Evolutionary conservation across 345 rosid species (phyloP).

Genomic region (Eucalyptus dawsonii): DNA sequence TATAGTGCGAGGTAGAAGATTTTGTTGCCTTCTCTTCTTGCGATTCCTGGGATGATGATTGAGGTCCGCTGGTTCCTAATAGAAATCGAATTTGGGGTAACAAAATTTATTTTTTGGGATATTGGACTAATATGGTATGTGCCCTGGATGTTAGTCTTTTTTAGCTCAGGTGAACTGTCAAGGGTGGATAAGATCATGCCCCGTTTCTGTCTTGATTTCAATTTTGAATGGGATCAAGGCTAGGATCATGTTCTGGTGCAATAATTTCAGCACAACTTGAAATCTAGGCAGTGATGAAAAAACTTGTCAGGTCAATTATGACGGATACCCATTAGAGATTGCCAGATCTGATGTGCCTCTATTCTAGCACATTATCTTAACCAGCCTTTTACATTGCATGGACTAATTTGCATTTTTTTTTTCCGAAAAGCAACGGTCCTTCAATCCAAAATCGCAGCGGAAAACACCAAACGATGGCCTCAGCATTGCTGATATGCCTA

Average conservation of each 20-base stretch:
- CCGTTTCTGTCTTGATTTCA: neutral
- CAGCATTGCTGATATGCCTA: neutral
- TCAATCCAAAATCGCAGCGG: accelerated
- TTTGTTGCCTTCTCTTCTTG: neutral
- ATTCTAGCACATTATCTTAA: neutral
- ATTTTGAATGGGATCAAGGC: neutral
- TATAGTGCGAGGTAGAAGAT: neutral
- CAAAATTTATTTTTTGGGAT: neutral
- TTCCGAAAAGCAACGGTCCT: neutral
- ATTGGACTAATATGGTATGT: neutral
- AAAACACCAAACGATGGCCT: neutral
- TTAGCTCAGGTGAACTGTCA: neutral
- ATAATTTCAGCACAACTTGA: neutral
- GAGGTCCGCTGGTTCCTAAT: neutral
- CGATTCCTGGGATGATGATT: neutral
- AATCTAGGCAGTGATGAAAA: neutral
- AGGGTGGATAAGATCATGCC: neutral
- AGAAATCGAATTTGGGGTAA: neutral
- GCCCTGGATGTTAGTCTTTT: neutral
- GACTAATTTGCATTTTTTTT: neutral
- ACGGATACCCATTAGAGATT: neutral
- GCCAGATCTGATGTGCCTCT: neutral
- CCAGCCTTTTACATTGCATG: neutral
- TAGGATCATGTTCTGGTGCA: neutral
- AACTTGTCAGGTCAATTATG: neutral